phyloP scores from a whole-genome alignment of 257 asterid genomes.

The Solanum etuberosum region DNA sequence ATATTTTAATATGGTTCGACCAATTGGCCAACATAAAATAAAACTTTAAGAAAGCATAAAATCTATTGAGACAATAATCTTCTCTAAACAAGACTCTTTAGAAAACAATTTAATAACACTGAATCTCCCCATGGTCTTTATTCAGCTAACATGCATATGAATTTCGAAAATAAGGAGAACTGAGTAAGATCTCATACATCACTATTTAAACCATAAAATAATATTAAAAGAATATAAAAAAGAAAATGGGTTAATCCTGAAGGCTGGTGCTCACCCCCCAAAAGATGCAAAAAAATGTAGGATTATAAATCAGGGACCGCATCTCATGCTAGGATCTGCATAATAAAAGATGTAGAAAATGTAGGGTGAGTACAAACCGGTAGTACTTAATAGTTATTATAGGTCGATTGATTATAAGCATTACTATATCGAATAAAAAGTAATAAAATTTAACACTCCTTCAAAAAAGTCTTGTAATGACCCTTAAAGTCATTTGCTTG shows the following conservation, averaged over 20 bases:
- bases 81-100: background rate
- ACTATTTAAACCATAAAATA: background rate
- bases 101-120: background rate
- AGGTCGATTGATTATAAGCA: background rate
- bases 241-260: background rate
- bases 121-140: background rate
- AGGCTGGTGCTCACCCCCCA: background rate
- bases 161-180: background rate
- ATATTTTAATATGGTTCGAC: background rate
- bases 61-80: background rate
- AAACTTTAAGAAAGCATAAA: no score
- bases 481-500: no score
- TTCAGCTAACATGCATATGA: background rate
- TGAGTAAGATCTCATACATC: background rate
- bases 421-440: no score
- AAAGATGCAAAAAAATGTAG: background rate
- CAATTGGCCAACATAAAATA: background rate
- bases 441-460: no score
- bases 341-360: background rate
- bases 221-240: no score
- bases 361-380: background rate
- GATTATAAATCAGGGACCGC: background rate
- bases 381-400: background rate
- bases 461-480: no score
- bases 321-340: background rate